Percentiles rank a stretch among this genome's conserved stretches.
These are phyloP conservation scores for Pelargonium fulgidum DNA, from an alignment of 441 rosid genomes.

Conservation along the genomic window DNA sequence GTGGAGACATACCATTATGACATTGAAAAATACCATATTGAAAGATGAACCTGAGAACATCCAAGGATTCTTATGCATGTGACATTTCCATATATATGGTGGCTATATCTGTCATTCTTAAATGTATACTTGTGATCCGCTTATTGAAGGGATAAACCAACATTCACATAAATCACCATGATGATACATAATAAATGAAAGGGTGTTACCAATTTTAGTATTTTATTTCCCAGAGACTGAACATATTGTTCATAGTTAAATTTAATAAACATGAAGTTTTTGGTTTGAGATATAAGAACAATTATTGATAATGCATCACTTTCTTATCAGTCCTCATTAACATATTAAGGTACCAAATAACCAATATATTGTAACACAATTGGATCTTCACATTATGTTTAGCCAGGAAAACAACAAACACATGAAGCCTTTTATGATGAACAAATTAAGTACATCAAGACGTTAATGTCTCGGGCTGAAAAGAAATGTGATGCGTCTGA, in stretches of 20 bases:
- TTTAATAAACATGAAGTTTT: background rate
- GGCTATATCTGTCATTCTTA: no score
- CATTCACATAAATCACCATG: no score
- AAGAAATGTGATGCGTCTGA: no score
- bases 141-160: no score
- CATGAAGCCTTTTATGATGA: background rate
- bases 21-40: background rate
- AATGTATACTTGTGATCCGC: no score
- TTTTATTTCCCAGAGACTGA: background rate
- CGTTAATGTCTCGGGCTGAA: background rate
- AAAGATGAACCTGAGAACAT: background rate
- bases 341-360: background rate
- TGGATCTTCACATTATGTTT: background rate
- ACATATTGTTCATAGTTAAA: background rate
- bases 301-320: no score
- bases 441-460: background rate
- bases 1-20: background rate
- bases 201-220: background rate
- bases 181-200: background rate
- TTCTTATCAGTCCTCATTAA: background rate
- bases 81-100: no score
- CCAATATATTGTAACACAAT: background rate
- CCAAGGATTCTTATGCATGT: no score
- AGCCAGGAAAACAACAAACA: background rate
- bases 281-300: background rate